Evolutionary conservation across 2,329 filamentous ascomycete genomes (phyloP).

Genomic region (Claviceps digitariae): DNA sequence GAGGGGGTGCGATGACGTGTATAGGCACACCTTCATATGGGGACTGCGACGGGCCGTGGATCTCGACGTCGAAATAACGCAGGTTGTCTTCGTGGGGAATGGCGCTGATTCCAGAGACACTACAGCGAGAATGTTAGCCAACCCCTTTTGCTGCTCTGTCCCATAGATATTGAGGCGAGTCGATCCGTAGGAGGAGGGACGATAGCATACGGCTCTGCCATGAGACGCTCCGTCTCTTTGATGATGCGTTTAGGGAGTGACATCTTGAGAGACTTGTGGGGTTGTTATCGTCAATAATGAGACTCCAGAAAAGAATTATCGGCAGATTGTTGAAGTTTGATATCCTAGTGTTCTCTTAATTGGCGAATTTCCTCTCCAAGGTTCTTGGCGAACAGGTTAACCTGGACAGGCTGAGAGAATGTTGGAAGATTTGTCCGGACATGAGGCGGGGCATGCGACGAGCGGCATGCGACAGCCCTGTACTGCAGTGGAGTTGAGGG

Average conservation of each 20-base stretch:
- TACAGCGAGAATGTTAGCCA: constrained; percentile 22
- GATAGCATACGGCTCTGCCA: constrained; percentile 75
- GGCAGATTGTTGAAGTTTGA: neutral
- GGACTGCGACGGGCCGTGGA: constrained; percentile 81
- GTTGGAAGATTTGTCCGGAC: neutral
- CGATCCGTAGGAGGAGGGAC: constrained; percentile 3
- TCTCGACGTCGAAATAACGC: constrained; percentile 94
- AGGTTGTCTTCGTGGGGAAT: constrained; percentile 95
- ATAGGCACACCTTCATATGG: constrained; percentile 71
- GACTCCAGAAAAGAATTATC: neutral
- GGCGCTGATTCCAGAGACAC: constrained; percentile 91
- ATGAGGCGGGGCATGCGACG: constrained; percentile 7
- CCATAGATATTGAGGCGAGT: neutral
- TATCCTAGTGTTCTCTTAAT: neutral
- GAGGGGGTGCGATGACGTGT: neutral
- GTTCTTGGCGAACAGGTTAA: neutral
- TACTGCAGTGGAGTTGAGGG: neutral
- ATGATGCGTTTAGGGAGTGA: constrained; percentile 91
- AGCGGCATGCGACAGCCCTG: constrained; percentile 7
- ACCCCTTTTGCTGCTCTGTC: neutral
- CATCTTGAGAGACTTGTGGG: constrained; percentile 27
- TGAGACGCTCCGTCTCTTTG: constrained; percentile 95
- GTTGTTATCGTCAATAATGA: neutral
- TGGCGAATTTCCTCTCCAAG: neutral
- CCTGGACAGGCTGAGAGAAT: neutral